Conservation (phyloP, 805 yeast species). For the Saccharomycopsis schoenii region DNA sequence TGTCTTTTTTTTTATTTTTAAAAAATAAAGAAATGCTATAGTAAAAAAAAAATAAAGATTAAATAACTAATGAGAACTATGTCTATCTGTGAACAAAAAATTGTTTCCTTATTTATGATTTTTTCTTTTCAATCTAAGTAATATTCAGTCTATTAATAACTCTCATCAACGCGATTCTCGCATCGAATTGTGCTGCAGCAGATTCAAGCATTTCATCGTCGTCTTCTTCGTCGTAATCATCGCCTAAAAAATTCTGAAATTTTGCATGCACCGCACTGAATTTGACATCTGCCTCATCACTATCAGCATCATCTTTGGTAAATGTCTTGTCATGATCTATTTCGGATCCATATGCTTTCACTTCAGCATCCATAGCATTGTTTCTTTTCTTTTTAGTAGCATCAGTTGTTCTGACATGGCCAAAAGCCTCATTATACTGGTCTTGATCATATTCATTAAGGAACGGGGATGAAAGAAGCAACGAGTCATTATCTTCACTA, state of each 20-base stretch:
- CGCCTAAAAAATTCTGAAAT: conserved; percentile 3
- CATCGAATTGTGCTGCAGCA: conserved; percentile 8
- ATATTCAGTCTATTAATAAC: conserved; percentile 4
- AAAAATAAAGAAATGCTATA: background rate
- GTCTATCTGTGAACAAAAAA: background rate
- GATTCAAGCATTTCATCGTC: conserved; percentile 9
- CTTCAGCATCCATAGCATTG: background rate
- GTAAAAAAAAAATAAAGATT: background rate
- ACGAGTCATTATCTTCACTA: background rate
- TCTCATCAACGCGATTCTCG: conserved; percentile 14
- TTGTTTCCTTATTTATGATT: background rate
- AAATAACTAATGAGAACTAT: background rate
- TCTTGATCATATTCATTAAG: conserved; percentile 3
- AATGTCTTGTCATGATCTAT: background rate
- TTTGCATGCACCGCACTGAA: background rate
- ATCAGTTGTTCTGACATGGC: background rate
- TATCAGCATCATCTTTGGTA: conserved; percentile 1
- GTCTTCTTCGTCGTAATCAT: conserved; percentile 2
- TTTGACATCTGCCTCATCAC: conserved; percentile 1
- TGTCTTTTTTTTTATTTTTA: too few species aligned
- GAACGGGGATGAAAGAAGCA: conserved; percentile 11
- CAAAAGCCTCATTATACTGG: background rate
- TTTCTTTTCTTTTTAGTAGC: background rate
- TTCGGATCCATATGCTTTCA: background rate
- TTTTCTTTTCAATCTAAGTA: background rate